These are phyloP conservation scores for Candida rishiriensis DNA, from an alignment of 805 yeast species.

Conservation along the genomic window DNA sequence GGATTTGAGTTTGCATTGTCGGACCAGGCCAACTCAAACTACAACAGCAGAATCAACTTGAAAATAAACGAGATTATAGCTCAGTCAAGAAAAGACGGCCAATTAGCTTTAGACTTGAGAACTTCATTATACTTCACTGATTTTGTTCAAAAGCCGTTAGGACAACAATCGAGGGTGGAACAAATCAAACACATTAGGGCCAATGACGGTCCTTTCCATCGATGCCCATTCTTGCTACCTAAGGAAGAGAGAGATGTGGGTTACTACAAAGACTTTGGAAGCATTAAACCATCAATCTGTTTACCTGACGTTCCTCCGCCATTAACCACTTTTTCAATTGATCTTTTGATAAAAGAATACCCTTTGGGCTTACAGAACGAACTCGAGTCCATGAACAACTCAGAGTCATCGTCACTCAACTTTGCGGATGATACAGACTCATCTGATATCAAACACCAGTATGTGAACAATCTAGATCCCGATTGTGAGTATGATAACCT, in stretches of 20 bases:
- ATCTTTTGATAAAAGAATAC: constrained; percentile 34
- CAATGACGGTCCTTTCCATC: constrained; percentile 81
- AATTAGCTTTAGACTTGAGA: constrained; percentile 36
- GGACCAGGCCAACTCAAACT: constrained; percentile 68
- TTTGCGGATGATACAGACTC: constrained; percentile 1
- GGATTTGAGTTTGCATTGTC: constrained; percentile 41
- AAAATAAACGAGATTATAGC: constrained; percentile 44
- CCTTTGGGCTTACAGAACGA: constrained; percentile 19
- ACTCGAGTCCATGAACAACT: constrained; percentile 7
- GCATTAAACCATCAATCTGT: constrained; percentile 56
- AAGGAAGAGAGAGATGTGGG: constrained; percentile 40
- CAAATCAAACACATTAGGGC: constrained; percentile 64
- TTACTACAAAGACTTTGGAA: constrained; percentile 47
- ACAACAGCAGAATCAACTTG: constrained; percentile 49
- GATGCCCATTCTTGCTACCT: constrained; percentile 68
- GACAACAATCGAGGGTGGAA: constrained; percentile 37
- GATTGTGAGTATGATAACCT: constrained; percentile 48
- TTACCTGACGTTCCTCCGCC: constrained; percentile 65
- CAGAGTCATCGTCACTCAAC: constrained; percentile 2
- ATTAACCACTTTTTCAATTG: constrained; percentile 44
- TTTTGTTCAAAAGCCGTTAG: constrained; percentile 50
- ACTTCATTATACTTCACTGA: constrained; percentile 61
- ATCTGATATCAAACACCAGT: background rate
- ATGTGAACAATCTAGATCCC: constrained; percentile 27
- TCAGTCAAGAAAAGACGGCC: constrained; percentile 10